These are phyloP conservation scores for Apophysomyces elegans DNA, from an alignment of 371 early-diverging fungal species.

Conservation along the genomic window DNA sequence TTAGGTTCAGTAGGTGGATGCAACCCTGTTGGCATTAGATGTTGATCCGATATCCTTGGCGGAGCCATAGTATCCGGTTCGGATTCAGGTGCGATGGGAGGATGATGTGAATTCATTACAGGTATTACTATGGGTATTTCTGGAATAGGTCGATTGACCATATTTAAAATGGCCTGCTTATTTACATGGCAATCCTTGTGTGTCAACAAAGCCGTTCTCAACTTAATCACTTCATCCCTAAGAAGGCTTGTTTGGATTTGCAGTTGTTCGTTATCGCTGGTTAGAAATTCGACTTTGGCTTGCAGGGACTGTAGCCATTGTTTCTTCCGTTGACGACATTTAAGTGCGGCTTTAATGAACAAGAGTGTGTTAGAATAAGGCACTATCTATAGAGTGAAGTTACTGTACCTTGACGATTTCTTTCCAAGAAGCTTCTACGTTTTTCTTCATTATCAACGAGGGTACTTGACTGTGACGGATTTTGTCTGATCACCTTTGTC, in stretches of 20 bases:
- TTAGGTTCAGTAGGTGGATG: background rate
- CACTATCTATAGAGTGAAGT: constrained; percentile 3
- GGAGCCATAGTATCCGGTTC: constrained; percentile 3
- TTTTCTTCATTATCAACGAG: constrained; percentile 63
- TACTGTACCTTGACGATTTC: constrained; percentile 70
- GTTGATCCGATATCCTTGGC: background rate
- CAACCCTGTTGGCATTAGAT: background rate
- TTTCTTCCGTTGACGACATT: constrained; percentile 91
- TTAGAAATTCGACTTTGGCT: constrained; percentile 71
- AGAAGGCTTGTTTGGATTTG: constrained; percentile 66
- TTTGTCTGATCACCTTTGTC: constrained; percentile 18
- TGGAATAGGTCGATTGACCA: constrained; percentile 8
- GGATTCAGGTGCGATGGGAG: background rate
- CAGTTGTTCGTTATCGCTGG: constrained; percentile 74
- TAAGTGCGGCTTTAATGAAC: constrained; percentile 71
- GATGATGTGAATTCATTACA: background rate
- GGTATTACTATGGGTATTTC: background rate
- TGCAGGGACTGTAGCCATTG: constrained; percentile 82
- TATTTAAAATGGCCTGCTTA: constrained; percentile 34
- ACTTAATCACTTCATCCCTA: constrained; percentile 74
- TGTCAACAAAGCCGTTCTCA: constrained; percentile 75
- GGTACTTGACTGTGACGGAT: constrained; percentile 21
- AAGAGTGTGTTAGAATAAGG: background rate
- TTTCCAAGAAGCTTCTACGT: constrained; percentile 73
- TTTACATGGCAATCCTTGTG: constrained; percentile 77